phyloP scores from a whole-genome alignment of 1,284 basidiomycete species.

The Veloporphyrellus conicus region DNA sequence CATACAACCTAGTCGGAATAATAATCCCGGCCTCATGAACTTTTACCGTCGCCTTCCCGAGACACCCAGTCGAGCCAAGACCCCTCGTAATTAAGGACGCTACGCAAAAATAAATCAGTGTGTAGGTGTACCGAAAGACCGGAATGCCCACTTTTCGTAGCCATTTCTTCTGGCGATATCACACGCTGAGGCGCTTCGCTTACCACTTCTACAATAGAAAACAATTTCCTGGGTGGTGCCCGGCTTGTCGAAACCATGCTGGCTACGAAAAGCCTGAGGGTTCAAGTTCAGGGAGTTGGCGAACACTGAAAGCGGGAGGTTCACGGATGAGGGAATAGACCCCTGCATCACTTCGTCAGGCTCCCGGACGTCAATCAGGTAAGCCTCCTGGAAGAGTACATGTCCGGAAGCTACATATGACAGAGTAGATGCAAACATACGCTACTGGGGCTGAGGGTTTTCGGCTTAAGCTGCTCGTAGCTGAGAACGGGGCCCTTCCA shows the following conservation, averaged over 20 bases:
- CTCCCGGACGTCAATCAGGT: conserved; percentile 90
- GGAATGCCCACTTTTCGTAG: conserved; percentile 66
- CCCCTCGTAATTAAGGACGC: conserved; percentile 83
- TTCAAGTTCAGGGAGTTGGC: conserved; percentile 64
- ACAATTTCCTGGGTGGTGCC: conserved; percentile 71
- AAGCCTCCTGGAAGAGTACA: conserved; percentile 57
- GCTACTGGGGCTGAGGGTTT: conserved; percentile 73
- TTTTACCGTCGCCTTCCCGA: conserved; percentile 44
- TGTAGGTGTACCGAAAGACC: neutral
- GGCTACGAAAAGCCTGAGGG: conserved; percentile 57
- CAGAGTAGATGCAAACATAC: conserved; percentile 45
- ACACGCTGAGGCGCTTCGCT: conserved; percentile 76
- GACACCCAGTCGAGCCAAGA: conserved; percentile 91
- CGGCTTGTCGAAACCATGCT: conserved; percentile 87
- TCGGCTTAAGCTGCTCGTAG: conserved; percentile 83
- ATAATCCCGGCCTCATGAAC: conserved; percentile 9
- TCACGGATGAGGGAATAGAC: conserved; percentile 92
- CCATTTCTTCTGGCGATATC: conserved; percentile 85
- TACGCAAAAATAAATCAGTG: conserved; percentile 28
- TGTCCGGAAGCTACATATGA: conserved; percentile 1
- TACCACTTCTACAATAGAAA: conserved; percentile 94
- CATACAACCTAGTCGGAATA: neutral
- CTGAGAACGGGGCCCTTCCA: conserved; percentile 69
- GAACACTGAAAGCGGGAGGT: conserved; percentile 83
- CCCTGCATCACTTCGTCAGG: conserved; percentile 91